Percentiles rank a stretch among this genome's conserved stretches.
These are phyloP conservation scores for Beauveria sp. DNA, from an alignment of 2,329 filamentous ascomycete genomes.

Conservation along the genomic window DNA sequence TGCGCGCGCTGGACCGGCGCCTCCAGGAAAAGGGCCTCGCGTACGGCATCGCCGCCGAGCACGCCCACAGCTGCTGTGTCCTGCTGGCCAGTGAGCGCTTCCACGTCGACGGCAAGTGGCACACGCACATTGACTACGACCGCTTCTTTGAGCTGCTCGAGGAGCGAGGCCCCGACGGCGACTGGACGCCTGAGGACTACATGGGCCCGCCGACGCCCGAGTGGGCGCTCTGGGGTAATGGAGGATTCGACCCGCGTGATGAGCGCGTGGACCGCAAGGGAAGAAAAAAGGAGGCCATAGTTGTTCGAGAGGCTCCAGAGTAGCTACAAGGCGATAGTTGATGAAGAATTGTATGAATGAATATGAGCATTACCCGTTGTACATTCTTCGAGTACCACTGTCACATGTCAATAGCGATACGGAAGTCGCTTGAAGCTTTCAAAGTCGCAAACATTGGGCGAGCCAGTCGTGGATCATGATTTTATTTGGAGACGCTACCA, in stretches of 20 bases:
- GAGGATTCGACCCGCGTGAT: constrained; percentile 88
- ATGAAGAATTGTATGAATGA: neutral
- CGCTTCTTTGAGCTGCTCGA: constrained; percentile 81
- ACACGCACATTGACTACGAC: constrained; percentile 85
- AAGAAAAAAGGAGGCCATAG: constrained; percentile 45
- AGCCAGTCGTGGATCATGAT: constrained; percentile 18
- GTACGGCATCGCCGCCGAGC: constrained; percentile 91
- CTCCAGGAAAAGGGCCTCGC: constrained; percentile 61
- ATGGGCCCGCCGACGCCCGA: constrained; percentile 77
- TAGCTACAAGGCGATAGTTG: neutral
- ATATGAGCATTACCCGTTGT: neutral
- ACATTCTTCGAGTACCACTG: neutral
- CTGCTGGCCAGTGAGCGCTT: constrained; percentile 80
- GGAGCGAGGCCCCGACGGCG: constrained; percentile 52
- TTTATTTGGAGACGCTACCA: constrained; percentile 22
- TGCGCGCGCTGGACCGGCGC: constrained; percentile 63
- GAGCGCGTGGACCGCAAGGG: constrained; percentile 83
- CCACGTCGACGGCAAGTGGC: constrained; percentile 69
- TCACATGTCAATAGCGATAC: neutral
- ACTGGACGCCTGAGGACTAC: constrained; percentile 86
- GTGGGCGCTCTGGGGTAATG: constrained; percentile 92
- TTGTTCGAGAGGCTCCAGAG: constrained; percentile 24
- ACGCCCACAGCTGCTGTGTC: constrained; percentile 90
- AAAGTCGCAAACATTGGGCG: too few species aligned
- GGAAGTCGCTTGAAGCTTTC: neutral